Evolutionary conservation across 768 basidiomycete species (phyloP), one percentile per base, ranked within the genome.

Genomic region (Lentinus tigrinus): DNA sequence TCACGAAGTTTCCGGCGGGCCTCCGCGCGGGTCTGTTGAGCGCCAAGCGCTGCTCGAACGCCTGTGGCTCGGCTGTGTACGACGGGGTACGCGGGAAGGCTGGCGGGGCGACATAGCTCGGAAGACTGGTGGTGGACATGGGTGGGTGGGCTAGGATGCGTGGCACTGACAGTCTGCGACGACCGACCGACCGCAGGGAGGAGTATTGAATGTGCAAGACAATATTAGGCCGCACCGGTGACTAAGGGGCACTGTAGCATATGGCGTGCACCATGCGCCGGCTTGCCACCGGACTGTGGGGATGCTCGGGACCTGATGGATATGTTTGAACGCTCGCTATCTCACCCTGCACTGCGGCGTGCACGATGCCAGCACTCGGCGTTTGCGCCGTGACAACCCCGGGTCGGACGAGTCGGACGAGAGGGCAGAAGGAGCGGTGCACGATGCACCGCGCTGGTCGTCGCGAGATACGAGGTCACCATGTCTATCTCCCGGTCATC

Each of bases 121-220:
- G 83, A 39, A 83, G 80, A 61, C 76, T 81, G 46, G 77, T 72
- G 39, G 82, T 77, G 31, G 81, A 82, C 86, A 88, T 87, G 69
- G n/a, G 55, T 42, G 19, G 43, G 31, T n/a, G 54, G 31, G 44
- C 27, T 27, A 16, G 19, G 40, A 28, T 21, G 38, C 11, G 37
- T 54, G 43, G 19, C 28, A 7, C 27, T 28, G 52, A 26, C 21
- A 28, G 34, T 54, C n/a, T n/a, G n/a, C n/a, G n/a, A n/a, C n/a
- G n/a, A n/a, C n/a, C n/a, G n/a, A n/a, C n/a, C n/a, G 44, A 21
- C 13, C 17, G 26, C 16, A 48, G 26, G 4, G 47, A 34, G 27
- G 6, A 14, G 39, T 16, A 19, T 11, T n/a, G 40, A 42, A 26
- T 46, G 24, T 24, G 43, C n/a, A 26, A 23, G 43, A 23, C 43